A percentile compares a stretch with the other conserved stretches of the same genome.
phyloP scores from a whole-genome alignment of 2,329 filamentous ascomycete species.

The Pestalotiopsis sp. region DNA sequence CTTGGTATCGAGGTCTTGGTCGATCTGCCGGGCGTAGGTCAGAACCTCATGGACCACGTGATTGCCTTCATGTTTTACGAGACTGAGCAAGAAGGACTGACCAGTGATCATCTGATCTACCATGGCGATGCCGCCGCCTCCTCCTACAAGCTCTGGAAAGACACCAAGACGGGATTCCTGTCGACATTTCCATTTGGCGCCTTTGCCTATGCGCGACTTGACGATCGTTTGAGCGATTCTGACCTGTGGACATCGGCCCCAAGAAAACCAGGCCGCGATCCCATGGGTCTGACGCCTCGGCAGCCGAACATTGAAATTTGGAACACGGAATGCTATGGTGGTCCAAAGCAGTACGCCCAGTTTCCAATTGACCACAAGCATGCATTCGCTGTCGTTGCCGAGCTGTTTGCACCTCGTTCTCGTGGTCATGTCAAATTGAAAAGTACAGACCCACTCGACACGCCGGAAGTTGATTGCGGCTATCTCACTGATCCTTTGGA shows the following conservation, averaged over 20 bases:
- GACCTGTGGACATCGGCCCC: conserved; percentile 56
- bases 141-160: conserved; percentile 57
- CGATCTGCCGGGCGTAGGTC: conserved; percentile 25
- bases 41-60: conserved; percentile 28
- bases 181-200: conserved; percentile 65
- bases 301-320: conserved; percentile 68
- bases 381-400: conserved; percentile 59
- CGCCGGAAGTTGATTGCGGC: conserved; percentile 61
- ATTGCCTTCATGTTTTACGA: conserved; percentile 65
- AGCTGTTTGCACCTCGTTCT: conserved; percentile 60
- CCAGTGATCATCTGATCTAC: conserved; percentile 56
- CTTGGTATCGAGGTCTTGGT: conserved; percentile 17
- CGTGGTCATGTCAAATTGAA: conserved; percentile 56
- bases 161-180: conserved; percentile 59
- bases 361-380: conserved; percentile 55
- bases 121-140: conserved; percentile 53
- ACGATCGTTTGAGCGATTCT: conserved; percentile 58
- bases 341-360: conserved; percentile 58
- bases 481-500: conserved; percentile 62
- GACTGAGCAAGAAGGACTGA: conserved; percentile 51
- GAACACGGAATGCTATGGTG: conserved; percentile 63
- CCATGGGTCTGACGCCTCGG: conserved; percentile 59
- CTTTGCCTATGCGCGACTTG: conserved; percentile 64
- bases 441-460: conserved; percentile 47
- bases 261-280: conserved; percentile 55